Conservation (phyloP, 805 yeast genomes). For the Ogataea neopini region DNA sequence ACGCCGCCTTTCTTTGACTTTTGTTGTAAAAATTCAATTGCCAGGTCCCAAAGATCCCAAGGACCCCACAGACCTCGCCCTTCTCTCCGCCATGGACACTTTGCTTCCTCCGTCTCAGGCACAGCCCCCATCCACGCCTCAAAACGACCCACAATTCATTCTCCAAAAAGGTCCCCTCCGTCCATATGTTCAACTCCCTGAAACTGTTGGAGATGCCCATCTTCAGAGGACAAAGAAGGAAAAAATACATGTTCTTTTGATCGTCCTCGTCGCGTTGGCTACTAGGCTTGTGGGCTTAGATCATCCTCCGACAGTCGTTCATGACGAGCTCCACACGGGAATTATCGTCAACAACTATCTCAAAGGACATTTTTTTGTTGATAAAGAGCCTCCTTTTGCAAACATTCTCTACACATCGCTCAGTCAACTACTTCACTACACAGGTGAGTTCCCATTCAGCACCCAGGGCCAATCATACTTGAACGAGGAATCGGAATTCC, state of each 20-base stretch:
- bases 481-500: conserved; percentile 31
- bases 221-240: conserved; percentile 7
- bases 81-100: too few species aligned
- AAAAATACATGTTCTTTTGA: conserved; percentile 18
- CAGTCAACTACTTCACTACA: conserved; percentile 57
- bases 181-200: conserved; percentile 9
- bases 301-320: conserved; percentile 76
- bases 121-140: too few species aligned
- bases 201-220: background rate
- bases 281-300: conserved; percentile 62
- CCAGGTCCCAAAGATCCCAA: too few species aligned
- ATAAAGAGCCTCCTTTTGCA: conserved; percentile 79
- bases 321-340: conserved; percentile 92
- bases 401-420: conserved; percentile 70
- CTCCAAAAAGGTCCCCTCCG: conserved; percentile 16
- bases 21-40: too few species aligned
- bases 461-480: conserved; percentile 44
- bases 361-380: conserved; percentile 64
- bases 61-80: too few species aligned
- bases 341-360: conserved; percentile 82
- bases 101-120: too few species aligned
- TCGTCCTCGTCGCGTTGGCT: conserved; percentile 41
- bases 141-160: background rate
- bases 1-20: too few species aligned
- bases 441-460: conserved; percentile 59